phyloP scores from a whole-genome alignment of 2,329 filamentous ascomycete genomes.

The Hyphodiscus sp. region DNA sequence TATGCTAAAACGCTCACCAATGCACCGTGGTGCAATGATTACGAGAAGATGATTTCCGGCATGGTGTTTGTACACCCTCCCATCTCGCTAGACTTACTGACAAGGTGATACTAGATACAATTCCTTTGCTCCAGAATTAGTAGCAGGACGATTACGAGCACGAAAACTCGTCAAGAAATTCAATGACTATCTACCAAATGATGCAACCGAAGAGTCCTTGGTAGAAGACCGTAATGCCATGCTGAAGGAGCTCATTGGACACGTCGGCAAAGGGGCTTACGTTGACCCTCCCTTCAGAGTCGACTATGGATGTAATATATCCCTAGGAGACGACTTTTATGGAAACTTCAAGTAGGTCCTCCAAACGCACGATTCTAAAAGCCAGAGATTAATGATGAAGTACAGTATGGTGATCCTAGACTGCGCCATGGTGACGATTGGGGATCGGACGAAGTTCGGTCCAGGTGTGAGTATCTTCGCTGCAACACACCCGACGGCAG shows the following conservation, averaged over 20 bases:
- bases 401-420: constrained; percentile 46
- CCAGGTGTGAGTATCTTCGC: constrained; percentile 65
- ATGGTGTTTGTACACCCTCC: constrained; percentile 41
- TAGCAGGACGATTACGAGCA: constrained; percentile 45
- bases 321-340: constrained; percentile 56
- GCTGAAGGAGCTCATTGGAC: constrained; percentile 43
- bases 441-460: constrained; percentile 43
- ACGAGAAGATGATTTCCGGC: constrained; percentile 59
- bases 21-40: constrained; percentile 52
- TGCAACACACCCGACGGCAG: constrained; percentile 65
- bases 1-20: constrained; percentile 41
- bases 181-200: constrained; percentile 49
- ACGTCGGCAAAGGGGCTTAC: constrained; percentile 44
- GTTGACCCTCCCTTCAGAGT: constrained; percentile 57
- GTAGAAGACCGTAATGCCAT: constrained; percentile 37
- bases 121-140: constrained; percentile 40
- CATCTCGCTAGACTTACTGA: constrained; percentile 18
- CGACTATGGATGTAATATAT: constrained; percentile 62
- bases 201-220: constrained; percentile 37
- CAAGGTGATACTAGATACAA: too few species aligned
- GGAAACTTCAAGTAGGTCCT: constrained; percentile 31
- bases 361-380: constrained; percentile 38
- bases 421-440: constrained; percentile 55
- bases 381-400: neutral
- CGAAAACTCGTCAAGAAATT: constrained; percentile 51